Base-by-base conservation (phyloP, 345 rosid genomes). In the Geranium brycei region DNA sequence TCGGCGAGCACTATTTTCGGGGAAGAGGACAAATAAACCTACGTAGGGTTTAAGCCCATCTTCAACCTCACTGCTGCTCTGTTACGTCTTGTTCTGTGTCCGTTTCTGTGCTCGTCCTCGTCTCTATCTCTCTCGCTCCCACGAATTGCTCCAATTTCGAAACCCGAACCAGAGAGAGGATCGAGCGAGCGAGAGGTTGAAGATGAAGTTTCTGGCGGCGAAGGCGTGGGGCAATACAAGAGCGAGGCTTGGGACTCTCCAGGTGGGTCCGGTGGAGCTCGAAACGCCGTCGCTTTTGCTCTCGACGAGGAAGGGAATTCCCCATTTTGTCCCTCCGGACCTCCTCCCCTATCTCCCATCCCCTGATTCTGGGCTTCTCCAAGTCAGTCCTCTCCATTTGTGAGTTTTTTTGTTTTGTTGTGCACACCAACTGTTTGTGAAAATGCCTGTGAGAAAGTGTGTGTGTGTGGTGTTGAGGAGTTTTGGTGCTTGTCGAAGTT, bases 331-430 rank as follows among this genome's bases (percentile, higher is more conserved):
- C 58, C 65, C 95, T 12, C 95, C 95, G 4, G 95, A 88, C 80
- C 81, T 82, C 59, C 89, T 88, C 67, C 71, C 82, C 66, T 76
- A 81, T 18, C 87, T 88, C 38, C 89, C 91, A 58, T 68, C 63
- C 2, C 91, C 91, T 18, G 79, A 83, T 62, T 82, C 86, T 1
- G 63, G 69, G 72, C 83, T 88, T 51, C 80, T 88, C 72, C 91
- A 88, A 18, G 71, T 83, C 58, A 75, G 87, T 72, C 95, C 91
- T 3, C 84, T 88, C 40, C 91, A 88, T 79, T 88, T 88, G 95
- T 87, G 62, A 73, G 88, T 68, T 63, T 7, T 30, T 32, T 56
- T 35, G n/a, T 13, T 58, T 51, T 10, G 59, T 51, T 10, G 59
- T 19, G 35, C 31, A n/a, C 62, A 60, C 31, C 4, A 19, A 4